These are phyloP conservation scores for Eucalyptus virginea DNA, from an alignment of 345 rosid genomes.

Conservation along the genomic window DNA sequence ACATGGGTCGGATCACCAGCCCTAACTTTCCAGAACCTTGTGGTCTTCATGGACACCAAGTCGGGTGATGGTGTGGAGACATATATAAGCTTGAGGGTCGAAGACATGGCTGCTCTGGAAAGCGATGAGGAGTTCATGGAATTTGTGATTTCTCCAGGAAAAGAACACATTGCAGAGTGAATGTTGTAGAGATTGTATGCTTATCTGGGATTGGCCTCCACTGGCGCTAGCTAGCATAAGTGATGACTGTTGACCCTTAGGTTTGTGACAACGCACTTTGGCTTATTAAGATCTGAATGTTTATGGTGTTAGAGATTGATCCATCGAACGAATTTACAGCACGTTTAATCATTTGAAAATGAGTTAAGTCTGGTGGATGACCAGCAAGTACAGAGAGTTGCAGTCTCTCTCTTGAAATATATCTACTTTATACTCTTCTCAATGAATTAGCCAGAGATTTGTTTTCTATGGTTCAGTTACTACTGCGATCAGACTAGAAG, in stretches of 20 bases:
- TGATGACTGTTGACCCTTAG: background rate
- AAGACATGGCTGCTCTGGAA: slow-evolving; percentile 14
- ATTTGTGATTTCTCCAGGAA: background rate
- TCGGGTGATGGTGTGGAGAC: slow-evolving; percentile 12
- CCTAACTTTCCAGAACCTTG: slow-evolving; percentile 3
- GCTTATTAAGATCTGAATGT: background rate
- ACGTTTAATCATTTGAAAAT: background rate
- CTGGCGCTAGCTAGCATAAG: background rate
- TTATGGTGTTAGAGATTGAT: background rate
- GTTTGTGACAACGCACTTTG: background rate
- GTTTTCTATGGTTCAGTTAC: background rate
- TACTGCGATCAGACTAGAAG: background rate
- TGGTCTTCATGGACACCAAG: slow-evolving; percentile 5
- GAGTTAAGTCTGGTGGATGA: background rate
- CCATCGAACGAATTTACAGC: background rate
- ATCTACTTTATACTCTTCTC: background rate
- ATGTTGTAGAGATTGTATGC: background rate
- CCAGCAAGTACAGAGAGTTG: background rate
- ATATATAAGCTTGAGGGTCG: slow-evolving; percentile 3
- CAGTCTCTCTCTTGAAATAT: too few relatives aligned
- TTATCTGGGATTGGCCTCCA: background rate
- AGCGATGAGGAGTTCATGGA: slow-evolving; percentile 1
- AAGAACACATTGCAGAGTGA: background rate
- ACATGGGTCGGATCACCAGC: slow-evolving; percentile 5
- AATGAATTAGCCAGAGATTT: background rate